Evolutionary conservation across 78 protist genomes (phyloP).

Genomic region (Dictyostelium citrinum): DNA sequence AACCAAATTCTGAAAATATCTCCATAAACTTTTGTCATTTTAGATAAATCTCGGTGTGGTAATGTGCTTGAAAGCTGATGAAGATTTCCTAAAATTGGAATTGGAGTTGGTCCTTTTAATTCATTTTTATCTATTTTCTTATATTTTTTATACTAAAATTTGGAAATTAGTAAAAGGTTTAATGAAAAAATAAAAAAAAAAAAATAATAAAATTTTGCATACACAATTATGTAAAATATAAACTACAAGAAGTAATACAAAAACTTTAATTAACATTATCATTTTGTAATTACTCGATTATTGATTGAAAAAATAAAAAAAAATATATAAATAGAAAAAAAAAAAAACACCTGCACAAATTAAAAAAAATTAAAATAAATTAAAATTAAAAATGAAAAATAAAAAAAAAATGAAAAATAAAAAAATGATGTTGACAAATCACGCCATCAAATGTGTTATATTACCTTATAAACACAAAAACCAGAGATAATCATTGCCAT

Average conservation of each 20-base stretch:
- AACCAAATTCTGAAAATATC: conserved; percentile 30
- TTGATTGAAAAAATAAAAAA: too few species aligned
- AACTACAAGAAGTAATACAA: not conserved
- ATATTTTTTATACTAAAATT: not conserved
- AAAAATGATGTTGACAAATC: not conserved
- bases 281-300: not conserved
- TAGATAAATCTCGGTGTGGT: not conserved
- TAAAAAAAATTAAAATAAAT: too few species aligned
- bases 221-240: not conserved
- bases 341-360: not conserved
- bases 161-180: not conserved
- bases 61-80: not conserved
- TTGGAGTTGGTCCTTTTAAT: not conserved
- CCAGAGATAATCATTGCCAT: too few species aligned
- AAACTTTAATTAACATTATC: not conserved
- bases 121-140: not conserved
- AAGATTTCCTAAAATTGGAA: conserved; percentile 28
- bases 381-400: too few species aligned
- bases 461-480: not conserved
- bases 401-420: too few species aligned
- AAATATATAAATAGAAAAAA: not conserved
- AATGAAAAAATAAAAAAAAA: not conserved
- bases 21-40: not conserved
- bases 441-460: not conserved
- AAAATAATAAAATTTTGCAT: not conserved